These are phyloP conservation scores for Pisolithus albus DNA, from an alignment of 768 basidiomycete genomes.

Conservation along the genomic window DNA sequence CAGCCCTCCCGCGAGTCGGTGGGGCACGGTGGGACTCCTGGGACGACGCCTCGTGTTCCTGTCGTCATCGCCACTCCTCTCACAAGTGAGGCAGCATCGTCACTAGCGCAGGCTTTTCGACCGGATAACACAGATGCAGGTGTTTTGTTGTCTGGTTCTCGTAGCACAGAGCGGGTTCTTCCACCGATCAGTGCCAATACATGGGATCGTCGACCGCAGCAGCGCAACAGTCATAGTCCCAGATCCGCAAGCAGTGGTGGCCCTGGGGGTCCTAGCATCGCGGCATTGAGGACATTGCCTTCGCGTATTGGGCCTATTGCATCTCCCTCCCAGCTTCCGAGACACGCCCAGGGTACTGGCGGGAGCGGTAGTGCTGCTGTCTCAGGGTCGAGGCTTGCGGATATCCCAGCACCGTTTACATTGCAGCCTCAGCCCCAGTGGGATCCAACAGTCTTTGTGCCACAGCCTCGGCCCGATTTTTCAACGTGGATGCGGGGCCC, in stretches of 20 bases:
- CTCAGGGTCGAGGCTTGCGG: not conserved
- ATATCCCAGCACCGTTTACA: conserved; percentile 51
- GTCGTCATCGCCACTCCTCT: conserved; percentile 6
- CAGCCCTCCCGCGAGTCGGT: not conserved
- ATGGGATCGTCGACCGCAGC: conserved; percentile 8
- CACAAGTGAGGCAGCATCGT: conserved; percentile 7
- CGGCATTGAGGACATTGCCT: conserved; percentile 30
- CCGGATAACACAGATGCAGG: not conserved
- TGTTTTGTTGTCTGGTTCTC: not conserved
- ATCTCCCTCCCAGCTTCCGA: conserved; percentile 6
- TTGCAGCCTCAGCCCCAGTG: conserved; percentile 64
- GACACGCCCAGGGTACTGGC: not conserved
- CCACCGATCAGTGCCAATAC: conserved; percentile 20
- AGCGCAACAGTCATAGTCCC: not conserved
- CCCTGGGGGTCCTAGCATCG: conserved; percentile 11
- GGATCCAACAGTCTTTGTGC: conserved; percentile 40
- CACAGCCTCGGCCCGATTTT: conserved; percentile 33
- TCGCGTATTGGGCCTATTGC: conserved; percentile 11
- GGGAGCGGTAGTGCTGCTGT: not conserved
- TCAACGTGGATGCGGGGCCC: conserved; percentile 17
- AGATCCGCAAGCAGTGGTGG: not conserved
- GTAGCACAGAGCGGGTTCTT: conserved; percentile 12
- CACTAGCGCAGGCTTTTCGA: conserved; percentile 2
- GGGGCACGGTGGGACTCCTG: not conserved
- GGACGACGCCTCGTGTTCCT: not conserved